Evolutionary conservation across 73 alveolate genomes (phyloP).

Genomic region (Tetrahymena malaccensis): DNA sequence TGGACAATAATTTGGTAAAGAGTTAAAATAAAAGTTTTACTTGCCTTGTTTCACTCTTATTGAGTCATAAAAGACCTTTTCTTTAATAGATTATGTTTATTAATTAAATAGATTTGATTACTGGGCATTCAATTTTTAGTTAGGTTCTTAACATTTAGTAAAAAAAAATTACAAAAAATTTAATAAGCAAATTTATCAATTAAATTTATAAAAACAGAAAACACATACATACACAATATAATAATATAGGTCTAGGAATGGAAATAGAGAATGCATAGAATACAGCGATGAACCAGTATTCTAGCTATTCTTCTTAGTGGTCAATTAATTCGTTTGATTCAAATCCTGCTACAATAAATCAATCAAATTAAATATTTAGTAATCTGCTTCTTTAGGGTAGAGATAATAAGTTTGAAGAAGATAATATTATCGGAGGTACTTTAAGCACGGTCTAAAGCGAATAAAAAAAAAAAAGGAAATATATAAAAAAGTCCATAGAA

Average conservation of each 20-base stretch:
- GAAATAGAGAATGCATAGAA: not conserved
- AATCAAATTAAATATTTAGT: not conserved
- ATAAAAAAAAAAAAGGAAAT: not conserved
- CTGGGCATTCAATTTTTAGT: not conserved
- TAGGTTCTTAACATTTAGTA: not conserved
- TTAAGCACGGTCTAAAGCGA: not conserved
- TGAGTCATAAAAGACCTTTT: not conserved
- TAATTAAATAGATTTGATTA: not conserved
- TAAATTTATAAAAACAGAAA: not conserved
- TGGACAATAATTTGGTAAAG: not conserved
- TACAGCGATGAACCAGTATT: not conserved
- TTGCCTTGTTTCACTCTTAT: not conserved
- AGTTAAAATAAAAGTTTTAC: not conserved
- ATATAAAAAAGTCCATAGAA: not conserved
- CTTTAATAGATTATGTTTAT: not conserved
- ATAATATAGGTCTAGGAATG: not conserved
- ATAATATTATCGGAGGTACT: not conserved
- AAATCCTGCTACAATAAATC: not conserved
- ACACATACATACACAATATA: not conserved
- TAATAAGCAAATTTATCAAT: not conserved
- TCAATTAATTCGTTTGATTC: not conserved
- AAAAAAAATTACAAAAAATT: too few relatives aligned
- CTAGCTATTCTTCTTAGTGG: not conserved
- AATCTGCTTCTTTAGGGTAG: not conserved
- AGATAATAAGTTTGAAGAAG: not conserved